These are phyloP conservation scores for Bauhinia variegata DNA, from an alignment of 306 rosid genomes.

Conservation along the genomic window DNA sequence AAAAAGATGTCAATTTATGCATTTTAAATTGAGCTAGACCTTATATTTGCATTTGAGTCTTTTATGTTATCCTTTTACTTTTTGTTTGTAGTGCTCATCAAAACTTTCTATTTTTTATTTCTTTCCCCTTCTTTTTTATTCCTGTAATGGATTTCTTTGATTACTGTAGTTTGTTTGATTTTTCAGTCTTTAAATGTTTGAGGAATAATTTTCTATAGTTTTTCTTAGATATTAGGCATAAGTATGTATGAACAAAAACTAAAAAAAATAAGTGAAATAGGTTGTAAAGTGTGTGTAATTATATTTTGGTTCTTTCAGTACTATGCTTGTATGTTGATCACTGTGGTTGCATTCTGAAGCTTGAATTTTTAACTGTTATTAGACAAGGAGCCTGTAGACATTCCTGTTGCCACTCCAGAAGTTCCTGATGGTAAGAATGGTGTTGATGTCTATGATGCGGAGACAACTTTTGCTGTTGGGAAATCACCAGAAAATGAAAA, in stretches of 20 bases:
- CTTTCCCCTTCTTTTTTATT: background rate
- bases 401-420: slow-evolving; percentile 49
- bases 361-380: slow-evolving; percentile 22
- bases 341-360: slow-evolving; percentile 21
- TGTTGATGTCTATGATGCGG: slow-evolving; percentile 46
- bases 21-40: background rate
- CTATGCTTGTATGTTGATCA: background rate
- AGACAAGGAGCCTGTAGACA: slow-evolving; percentile 48
- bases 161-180: background rate
- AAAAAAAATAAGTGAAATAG: too few species aligned
- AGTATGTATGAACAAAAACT: too few species aligned
- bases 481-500: slow-evolving; percentile 68
- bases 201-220: background rate
- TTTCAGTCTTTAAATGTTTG: background rate
- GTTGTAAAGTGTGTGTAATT: background rate
- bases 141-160: background rate
- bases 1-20: background rate
- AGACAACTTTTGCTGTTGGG: slow-evolving; percentile 63
- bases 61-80: background rate
- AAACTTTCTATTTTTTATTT: background rate
- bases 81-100: background rate
- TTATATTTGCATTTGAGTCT: background rate
- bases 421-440: slow-evolving; percentile 44
- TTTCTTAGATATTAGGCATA: background rate
- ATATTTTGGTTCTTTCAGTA: background rate